phyloP scores from a whole-genome alignment of 2,329 filamentous ascomycete genomes.

The Penicillium psychrosexuale region DNA sequence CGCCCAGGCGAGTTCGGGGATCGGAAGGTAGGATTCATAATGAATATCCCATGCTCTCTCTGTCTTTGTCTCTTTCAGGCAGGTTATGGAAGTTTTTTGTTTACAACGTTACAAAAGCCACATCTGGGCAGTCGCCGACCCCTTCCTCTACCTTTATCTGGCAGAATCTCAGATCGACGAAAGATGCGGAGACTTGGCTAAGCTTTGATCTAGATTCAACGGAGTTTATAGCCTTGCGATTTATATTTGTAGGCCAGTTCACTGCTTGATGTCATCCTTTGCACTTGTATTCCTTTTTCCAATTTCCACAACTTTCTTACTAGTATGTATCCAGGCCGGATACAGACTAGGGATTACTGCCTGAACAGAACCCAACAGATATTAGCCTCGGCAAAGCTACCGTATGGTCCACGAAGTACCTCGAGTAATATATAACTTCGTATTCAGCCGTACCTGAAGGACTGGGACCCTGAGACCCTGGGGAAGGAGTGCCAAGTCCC shows the following conservation, averaged over 20 bases:
- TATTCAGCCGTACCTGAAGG: not conserved
- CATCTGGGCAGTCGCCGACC: slow-evolving; percentile 8
- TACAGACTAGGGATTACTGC: not conserved
- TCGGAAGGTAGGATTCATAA: slow-evolving; percentile 19
- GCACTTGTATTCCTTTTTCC: not conserved
- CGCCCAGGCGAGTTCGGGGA: slow-evolving; percentile 19
- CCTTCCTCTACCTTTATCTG: slow-evolving; percentile 7
- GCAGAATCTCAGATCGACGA: slow-evolving; percentile 6
- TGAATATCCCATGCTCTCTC: slow-evolving; percentile 15
- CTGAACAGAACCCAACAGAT: not conserved
- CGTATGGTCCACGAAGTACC: not conserved
- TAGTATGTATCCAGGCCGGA: not conserved
- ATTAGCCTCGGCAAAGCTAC: not conserved
- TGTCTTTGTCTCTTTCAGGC: not conserved
- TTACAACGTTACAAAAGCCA: slow-evolving; percentile 5
- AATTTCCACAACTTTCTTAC: not conserved
- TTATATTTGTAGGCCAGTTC: not conserved
- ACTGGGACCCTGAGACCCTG: not conserved
- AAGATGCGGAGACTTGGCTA: slow-evolving; percentile 4
- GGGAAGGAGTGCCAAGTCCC: not conserved
- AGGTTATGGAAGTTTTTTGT: not conserved
- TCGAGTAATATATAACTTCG: not conserved
- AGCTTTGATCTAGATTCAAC: not conserved
- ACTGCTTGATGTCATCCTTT: not conserved
- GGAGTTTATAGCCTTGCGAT: not conserved